A percentile compares a stretch with the other conserved stretches of the same genome.
phyloP scores from a whole-genome alignment of 1,284 basidiomycete genomes.

The Cronartium quercuum region DNA sequence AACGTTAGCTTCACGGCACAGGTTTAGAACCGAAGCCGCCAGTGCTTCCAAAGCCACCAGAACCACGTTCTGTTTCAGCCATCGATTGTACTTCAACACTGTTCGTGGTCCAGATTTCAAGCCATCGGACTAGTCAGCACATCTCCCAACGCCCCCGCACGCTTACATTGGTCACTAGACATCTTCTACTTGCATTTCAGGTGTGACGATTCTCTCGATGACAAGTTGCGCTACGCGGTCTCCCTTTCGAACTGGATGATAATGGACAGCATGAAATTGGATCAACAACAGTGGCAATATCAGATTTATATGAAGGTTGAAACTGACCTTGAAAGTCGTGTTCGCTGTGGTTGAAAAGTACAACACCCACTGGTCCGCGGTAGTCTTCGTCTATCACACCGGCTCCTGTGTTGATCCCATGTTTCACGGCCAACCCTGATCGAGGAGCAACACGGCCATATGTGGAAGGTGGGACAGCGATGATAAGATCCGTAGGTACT shows the following conservation, averaged over 20 bases:
- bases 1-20: too few relatives aligned
- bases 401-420: slow-evolving; percentile 93
- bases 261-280: background rate
- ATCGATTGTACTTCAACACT: slow-evolving; percentile 33
- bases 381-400: slow-evolving; percentile 97
- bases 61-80: slow-evolving; percentile 34
- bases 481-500: slow-evolving; percentile 79
- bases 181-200: slow-evolving; percentile 70
- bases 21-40: slow-evolving; percentile 11
- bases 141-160: background rate
- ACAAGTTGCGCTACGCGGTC: slow-evolving; percentile 93
- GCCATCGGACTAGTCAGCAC: background rate
- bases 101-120: background rate
- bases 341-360: slow-evolving; percentile 87
- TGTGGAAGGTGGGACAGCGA: slow-evolving; percentile 84
- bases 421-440: slow-evolving; percentile 85
- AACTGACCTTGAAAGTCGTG: slow-evolving; percentile 73
- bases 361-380: slow-evolving; percentile 81
- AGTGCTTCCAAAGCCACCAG: slow-evolving; percentile 38
- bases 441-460: slow-evolving; percentile 94
- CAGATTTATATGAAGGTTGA: background rate
- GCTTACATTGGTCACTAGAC: background rate
- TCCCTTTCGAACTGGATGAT: slow-evolving; percentile 68
- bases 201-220: slow-evolving; percentile 80
- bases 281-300: background rate